phyloP scores from a whole-genome alignment of 176 grass and related monocot species.

The Thinopyrum elongatum region DNA sequence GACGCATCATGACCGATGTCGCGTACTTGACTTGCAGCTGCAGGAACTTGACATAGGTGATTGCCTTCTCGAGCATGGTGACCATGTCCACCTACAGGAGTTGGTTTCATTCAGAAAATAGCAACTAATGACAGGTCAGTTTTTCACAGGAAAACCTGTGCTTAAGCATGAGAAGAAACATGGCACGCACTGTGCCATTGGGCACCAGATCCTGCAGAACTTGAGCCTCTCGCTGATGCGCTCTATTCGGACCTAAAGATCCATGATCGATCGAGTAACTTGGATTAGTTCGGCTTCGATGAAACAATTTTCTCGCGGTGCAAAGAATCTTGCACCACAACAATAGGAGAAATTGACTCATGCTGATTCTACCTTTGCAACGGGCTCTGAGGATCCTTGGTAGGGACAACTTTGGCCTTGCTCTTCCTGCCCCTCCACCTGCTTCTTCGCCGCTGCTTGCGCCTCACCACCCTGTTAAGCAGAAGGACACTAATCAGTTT shows the following conservation, averaged over 20 bases:
- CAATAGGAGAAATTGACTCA: neutral
- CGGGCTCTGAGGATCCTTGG: constrained; percentile 71
- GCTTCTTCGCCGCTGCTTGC: constrained; percentile 65
- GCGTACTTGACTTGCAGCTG: constrained; percentile 91
- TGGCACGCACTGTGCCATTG: constrained; percentile 59
- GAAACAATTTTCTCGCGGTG: neutral
- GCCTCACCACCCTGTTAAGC: constrained; percentile 27
- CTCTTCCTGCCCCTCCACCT: constrained; percentile 60
- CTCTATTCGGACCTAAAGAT: constrained; percentile 65
- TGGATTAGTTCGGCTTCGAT: neutral
- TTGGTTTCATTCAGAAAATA: neutral
- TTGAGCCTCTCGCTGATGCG: constrained; percentile 81
- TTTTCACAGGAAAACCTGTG: neutral
- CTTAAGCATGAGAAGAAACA: neutral
- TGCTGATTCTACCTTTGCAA: constrained; percentile 64
- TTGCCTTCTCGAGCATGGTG: constrained; percentile 97
- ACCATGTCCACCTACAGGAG: constrained; percentile 75
- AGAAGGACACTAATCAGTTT: too few species aligned
- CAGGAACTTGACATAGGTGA: constrained; percentile 94
- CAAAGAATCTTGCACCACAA: neutral
- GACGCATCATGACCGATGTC: neutral
- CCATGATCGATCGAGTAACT: neutral
- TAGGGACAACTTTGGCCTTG: constrained; percentile 55
- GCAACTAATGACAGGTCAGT: neutral
- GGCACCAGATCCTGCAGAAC: constrained; percentile 90